Conservation (phyloP, 2,329 filamentous ascomycete species). For the Fusarium duplospermum region DNA sequence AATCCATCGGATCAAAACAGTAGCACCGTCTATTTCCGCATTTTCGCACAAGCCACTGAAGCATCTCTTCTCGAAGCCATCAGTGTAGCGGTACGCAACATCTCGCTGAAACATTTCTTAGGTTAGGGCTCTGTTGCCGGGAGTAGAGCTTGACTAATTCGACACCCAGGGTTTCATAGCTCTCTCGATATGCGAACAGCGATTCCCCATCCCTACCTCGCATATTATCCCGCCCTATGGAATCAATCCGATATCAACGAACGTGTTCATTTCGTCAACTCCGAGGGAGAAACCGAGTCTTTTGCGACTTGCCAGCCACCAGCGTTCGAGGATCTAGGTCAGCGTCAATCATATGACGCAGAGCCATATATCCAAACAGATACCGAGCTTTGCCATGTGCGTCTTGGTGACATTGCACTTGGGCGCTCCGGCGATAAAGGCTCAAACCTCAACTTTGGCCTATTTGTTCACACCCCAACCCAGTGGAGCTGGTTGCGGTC, state of each 20-base stretch:
- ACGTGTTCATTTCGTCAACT: neutral
- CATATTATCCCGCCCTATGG: neutral
- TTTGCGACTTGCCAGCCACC: neutral
- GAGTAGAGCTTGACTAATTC: neutral
- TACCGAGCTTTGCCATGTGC: neutral
- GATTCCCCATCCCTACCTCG: neutral
- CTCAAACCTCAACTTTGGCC: neutral
- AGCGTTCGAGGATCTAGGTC: neutral
- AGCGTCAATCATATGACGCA: neutral
- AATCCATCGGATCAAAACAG: neutral
- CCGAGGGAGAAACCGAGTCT: neutral
- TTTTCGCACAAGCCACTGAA: neutral
- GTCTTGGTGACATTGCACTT: neutral
- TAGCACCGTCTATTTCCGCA: neutral
- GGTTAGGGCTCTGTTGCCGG: neutral
- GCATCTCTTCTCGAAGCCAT: neutral
- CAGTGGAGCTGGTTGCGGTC: neutral
- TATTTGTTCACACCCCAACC: neutral
- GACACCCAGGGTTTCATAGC: neutral
- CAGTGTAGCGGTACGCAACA: neutral
- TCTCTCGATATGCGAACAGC: neutral
- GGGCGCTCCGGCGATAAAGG: neutral
- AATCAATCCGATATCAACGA: neutral
- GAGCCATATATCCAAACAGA: neutral
- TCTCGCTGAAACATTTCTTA: neutral